phyloP scores from a whole-genome alignment of 805 yeast genomes.

The Candida railenensis region DNA sequence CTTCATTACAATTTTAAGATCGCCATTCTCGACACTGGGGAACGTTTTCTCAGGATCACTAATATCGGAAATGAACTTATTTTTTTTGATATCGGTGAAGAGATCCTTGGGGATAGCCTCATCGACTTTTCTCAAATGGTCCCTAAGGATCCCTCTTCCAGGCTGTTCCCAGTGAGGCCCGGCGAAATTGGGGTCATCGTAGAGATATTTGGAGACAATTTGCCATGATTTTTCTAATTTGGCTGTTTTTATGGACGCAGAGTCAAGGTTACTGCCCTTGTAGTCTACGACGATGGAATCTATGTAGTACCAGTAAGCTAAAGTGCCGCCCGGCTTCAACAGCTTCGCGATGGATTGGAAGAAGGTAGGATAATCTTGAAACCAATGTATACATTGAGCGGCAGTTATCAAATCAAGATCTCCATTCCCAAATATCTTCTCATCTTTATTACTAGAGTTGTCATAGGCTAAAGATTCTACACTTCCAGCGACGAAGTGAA shows the following conservation, averaged over 20 bases:
- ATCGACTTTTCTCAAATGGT: conserved; percentile 40
- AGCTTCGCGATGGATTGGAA: conserved; percentile 33
- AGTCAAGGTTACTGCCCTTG: conserved; percentile 14
- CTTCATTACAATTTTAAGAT: conserved; percentile 33
- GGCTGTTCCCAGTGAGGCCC: conserved; percentile 88
- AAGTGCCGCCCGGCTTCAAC: conserved; percentile 40
- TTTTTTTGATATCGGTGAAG: conserved; percentile 39
- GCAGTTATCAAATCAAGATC: conserved; percentile 38
- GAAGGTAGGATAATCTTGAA: conserved; percentile 30
- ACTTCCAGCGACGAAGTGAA: conserved; percentile 30
- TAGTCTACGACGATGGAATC: conserved; percentile 37
- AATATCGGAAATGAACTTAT: conserved; percentile 22
- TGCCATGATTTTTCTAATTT: conserved; percentile 19
- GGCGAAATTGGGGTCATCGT: conserved; percentile 42
- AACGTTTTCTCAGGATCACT: conserved; percentile 6
- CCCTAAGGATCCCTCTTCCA: conserved; percentile 59
- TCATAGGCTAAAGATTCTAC: conserved; percentile 27
- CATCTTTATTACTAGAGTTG: conserved; percentile 5
- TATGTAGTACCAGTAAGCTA: conserved; percentile 43
- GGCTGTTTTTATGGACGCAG: conserved; percentile 9
- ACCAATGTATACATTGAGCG: conserved; percentile 45
- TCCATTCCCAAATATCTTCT: conserved; percentile 12
- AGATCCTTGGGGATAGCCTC: conserved; percentile 38
- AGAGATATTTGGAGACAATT: conserved; percentile 37
- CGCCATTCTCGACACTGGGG: conserved; percentile 17